Evolutionary conservation across 305 asterid genomes (phyloP), one percentile per base, ranked within the genome.

Genomic region (Striga hermonthica): DNA sequence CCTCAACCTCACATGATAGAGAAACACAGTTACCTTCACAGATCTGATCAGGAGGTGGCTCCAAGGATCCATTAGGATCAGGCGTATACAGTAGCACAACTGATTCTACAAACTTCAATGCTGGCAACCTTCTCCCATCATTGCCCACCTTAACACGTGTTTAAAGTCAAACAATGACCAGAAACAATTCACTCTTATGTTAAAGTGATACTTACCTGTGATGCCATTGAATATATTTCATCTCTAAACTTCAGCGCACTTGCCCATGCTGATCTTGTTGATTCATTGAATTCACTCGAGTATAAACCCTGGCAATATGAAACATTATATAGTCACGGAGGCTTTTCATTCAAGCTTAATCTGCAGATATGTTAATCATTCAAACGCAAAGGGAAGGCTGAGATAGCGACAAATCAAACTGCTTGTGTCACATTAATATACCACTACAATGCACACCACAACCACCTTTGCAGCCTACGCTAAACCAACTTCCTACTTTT

Each of bases 51-150:
- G 90, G 67, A 6, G 97, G 85, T 72, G 97, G 95, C 83, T 81
- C 94, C 76, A 76, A 80, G 49, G 87, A 77, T 72, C 85, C 96
- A 78, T 72, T 77, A 55, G 98, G 98, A 80, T 92, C 92, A 64
- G 96, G 90, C n/a, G 98, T 87, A 75, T 88, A 93, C 74, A 90
- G 97, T 56, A 93, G 77, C 75, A 93, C 84, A 55, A 86, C 85
- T 13, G 91, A 78, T 78, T 87, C 96, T 66, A 93, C 91, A 78
- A 93, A 93, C 83, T 90, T 90, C 78, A 93, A 79, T 0, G 97
- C 98, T 28, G 94, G 88, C 74, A 90, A 77, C 78, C 93, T 86
- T 80, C 90, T 87, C 57, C 98, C 96, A 70, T 93, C 97, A 78
- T 79, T 79, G 76, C 88, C 96, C 81, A 73, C 84, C 97, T 92